Evolutionary conservation across 2,329 filamentous ascomycete species (phyloP).

Genomic region (Tolypocladium cylindrosporum): DNA sequence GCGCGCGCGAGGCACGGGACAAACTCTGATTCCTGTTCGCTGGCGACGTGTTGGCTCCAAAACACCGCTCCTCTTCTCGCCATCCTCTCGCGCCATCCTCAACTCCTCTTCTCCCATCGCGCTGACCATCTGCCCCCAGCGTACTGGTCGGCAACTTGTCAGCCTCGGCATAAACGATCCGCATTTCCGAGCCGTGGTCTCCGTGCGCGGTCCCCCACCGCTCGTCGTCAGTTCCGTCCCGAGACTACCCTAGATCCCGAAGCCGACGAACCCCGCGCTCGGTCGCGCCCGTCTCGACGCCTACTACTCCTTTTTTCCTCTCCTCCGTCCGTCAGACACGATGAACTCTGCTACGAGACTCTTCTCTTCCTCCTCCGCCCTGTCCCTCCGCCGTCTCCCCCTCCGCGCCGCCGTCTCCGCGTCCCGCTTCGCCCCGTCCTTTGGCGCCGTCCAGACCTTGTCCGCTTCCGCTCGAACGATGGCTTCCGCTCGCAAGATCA

Average conservation of each 20-base stretch:
- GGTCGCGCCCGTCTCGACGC: background rate
- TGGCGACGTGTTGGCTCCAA: background rate
- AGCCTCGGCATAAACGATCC: constrained; percentile 1
- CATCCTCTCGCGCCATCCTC: background rate
- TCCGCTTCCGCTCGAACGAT: constrained; percentile 62
- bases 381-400: constrained; percentile 17
- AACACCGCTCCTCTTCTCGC: background rate
- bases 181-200: background rate
- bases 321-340: constrained; percentile 5
- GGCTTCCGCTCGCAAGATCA: constrained; percentile 70
- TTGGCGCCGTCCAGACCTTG: constrained; percentile 25
- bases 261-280: constrained; percentile 3
- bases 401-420: constrained; percentile 18
- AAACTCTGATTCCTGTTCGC: background rate
- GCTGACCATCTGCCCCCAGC: background rate
- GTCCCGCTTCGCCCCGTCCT: constrained; percentile 35
- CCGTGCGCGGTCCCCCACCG: background rate
- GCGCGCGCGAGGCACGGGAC: background rate
- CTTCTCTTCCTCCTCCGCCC: constrained; percentile 17
- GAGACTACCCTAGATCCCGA: background rate
- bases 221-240: background rate
- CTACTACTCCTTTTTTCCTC: background rate
- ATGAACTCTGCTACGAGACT: constrained; percentile 19
- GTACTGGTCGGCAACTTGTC: background rate
- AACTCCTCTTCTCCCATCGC: background rate